phyloP scores from a whole-genome alignment of 306 rosid genomes.

The Pterocarpus santalinus region DNA sequence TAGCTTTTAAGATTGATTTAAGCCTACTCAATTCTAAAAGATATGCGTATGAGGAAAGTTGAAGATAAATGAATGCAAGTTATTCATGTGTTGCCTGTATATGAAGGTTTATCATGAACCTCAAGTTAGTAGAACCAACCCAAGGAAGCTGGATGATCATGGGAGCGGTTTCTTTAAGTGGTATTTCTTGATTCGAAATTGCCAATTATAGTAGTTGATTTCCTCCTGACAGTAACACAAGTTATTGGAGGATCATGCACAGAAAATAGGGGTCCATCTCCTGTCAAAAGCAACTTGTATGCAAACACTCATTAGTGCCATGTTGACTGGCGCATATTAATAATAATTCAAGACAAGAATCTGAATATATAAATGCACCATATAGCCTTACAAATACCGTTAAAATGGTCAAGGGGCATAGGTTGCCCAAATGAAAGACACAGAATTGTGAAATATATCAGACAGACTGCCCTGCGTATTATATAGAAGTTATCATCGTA shows the following conservation, averaged over 20 bases:
- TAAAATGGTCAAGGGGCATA: slow-evolving; percentile 27
- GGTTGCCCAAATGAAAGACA: slow-evolving; percentile 9
- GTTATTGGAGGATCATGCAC: slow-evolving; percentile 38
- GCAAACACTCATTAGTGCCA: slow-evolving; percentile 32
- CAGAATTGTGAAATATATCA: slow-evolving; percentile 19
- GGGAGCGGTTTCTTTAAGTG: background rate
- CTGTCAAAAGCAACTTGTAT: slow-evolving; percentile 37
- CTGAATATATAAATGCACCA: slow-evolving; percentile 12
- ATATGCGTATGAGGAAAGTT: background rate
- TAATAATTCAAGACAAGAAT: slow-evolving; percentile 13
- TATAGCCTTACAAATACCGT: slow-evolving; percentile 10
- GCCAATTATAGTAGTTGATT: slow-evolving; percentile 39
- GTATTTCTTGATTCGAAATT: slow-evolving; percentile 12
- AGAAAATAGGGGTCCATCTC: slow-evolving; percentile 27
- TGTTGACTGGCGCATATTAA: slow-evolving; percentile 33
- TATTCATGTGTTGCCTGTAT: background rate
- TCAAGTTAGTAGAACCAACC: background rate
- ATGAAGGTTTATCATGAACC: background rate
- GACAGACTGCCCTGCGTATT: slow-evolving; percentile 17
- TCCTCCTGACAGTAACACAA: slow-evolving; percentile 26
- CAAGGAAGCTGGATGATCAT: slow-evolving; percentile 19
- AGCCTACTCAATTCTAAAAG: too few relatives aligned
- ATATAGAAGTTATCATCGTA: slow-evolving; percentile 2
- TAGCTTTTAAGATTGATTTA: too few relatives aligned
- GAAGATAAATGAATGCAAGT: background rate